Evolutionary conservation across 768 basidiomycete species (phyloP).

Genomic region (Phylloporus sp.): DNA sequence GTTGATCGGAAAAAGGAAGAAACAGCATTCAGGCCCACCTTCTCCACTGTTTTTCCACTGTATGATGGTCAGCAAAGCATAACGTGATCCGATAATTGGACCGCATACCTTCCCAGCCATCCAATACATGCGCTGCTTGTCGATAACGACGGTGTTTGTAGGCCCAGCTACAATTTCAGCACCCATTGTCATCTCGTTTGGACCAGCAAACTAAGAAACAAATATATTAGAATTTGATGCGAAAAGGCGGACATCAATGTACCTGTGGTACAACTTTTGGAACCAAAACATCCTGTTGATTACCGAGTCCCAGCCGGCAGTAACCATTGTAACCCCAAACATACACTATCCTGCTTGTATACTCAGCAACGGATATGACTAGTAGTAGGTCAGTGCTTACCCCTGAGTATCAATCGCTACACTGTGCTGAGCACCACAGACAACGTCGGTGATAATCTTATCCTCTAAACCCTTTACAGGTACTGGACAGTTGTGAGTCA

Average conservation of each 20-base stretch:
- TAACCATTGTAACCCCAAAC: constrained; percentile 92
- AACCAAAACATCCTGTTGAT: constrained; percentile 74
- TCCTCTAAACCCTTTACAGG: constrained; percentile 73
- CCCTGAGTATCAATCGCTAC: constrained; percentile 78
- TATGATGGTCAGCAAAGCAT: constrained; percentile 15
- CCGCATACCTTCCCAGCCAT: constrained; percentile 71
- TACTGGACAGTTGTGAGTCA: constrained; percentile 39
- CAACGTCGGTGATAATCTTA: constrained; percentile 76
- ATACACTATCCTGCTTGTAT: constrained; percentile 55
- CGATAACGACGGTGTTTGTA: constrained; percentile 77
- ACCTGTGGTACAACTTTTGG: constrained; percentile 86
- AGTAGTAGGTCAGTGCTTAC: constrained; percentile 32
- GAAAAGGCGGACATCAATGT: constrained; percentile 5
- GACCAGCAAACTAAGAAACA: constrained; percentile 61
- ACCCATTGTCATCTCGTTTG: constrained; percentile 60
- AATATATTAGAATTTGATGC: neutral
- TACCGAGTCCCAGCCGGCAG: constrained; percentile 84
- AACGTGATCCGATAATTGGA: neutral
- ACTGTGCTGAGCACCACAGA: constrained; percentile 85
- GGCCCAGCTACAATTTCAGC: constrained; percentile 72
- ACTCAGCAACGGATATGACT: constrained; percentile 7
- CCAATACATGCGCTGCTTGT: constrained; percentile 83
- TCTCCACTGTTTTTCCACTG: constrained; percentile 97
- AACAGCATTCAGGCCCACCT: constrained; percentile 39
- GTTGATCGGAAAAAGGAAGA: neutral